phyloP scores from a whole-genome alignment of 108 stramenopile species.

The Skeletonema tropicum region DNA sequence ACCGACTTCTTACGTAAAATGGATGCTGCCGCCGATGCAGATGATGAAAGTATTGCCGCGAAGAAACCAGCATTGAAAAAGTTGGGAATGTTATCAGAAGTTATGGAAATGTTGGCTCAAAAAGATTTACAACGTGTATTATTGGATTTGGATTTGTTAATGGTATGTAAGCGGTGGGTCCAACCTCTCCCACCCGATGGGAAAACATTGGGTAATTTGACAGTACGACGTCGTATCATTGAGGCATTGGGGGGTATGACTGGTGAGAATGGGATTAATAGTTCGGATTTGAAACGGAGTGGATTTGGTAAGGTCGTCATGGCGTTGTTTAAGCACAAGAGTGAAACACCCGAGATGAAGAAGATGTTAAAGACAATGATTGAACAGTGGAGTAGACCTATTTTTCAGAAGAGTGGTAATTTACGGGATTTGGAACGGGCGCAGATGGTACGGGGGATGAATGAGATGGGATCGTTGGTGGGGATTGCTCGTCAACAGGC shows the following conservation, averaged over 20 bases:
- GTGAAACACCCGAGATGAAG: constrained; percentile 86
- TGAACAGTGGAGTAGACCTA: constrained; percentile 91
- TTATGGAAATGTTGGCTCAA: constrained; percentile 65
- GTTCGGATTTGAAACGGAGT: constrained; percentile 74
- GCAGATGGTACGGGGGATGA: constrained; percentile 61
- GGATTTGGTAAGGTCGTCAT: constrained; percentile 88
- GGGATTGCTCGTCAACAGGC: constrained; percentile 46
- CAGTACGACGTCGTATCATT: constrained; percentile 75
- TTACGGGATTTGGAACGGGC: constrained; percentile 81
- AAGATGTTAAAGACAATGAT: constrained; percentile 66
- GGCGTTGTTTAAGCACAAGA: constrained; percentile 83
- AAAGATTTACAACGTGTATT: constrained; percentile 72
- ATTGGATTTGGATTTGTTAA: constrained; percentile 79
- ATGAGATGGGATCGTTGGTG: constrained; percentile 40
- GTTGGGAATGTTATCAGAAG: constrained; percentile 70
- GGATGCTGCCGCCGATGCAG: constrained; percentile 80
- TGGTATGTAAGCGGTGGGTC: constrained; percentile 76
- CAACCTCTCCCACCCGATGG: constrained; percentile 73
- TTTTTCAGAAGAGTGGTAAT: constrained; percentile 92
- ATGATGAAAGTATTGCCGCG: constrained; percentile 64
- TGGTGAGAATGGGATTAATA: constrained; percentile 76
- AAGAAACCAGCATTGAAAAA: constrained; percentile 75
- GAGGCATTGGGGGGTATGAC: constrained; percentile 69
- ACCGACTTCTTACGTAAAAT: constrained; percentile 74
- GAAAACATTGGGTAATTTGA: constrained; percentile 84